These are phyloP conservation scores for Pseudonitzschia delicatissima DNA, from an alignment of 108 stramenopile genomes.

Conservation along the genomic window DNA sequence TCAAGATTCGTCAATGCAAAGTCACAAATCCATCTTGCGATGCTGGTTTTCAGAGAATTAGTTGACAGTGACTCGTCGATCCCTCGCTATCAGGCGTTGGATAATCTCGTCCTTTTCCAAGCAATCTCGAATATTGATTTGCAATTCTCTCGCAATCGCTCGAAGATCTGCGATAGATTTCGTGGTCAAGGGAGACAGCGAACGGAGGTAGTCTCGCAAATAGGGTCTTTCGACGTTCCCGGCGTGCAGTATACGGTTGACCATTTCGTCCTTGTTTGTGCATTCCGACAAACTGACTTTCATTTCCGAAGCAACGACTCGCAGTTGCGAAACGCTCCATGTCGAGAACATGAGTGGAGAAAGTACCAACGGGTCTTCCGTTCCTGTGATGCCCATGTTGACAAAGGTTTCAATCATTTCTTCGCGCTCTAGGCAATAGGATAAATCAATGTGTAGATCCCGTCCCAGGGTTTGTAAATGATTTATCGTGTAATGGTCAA, in stretches of 20 bases:
- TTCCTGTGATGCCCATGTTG: conserved; percentile 7
- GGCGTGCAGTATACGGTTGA: conserved; percentile 12
- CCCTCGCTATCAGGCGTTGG: conserved; percentile 23
- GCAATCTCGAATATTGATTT: conserved; percentile 47
- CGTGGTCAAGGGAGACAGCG: conserved; percentile 36
- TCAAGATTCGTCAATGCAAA: too few relatives aligned
- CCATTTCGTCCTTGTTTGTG: conserved; percentile 25
- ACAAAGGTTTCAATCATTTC: conserved; percentile 30
- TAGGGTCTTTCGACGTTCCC: conserved; percentile 27
- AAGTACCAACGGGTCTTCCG: neutral
- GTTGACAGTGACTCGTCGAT: too few relatives aligned
- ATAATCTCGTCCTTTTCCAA: conserved; percentile 57
- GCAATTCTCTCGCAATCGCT: conserved; percentile 27
- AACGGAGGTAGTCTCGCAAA: conserved; percentile 34
- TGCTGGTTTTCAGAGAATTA: too few relatives aligned
- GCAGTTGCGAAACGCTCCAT: conserved; percentile 35
- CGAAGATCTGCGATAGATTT: conserved; percentile 30
- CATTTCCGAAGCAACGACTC: conserved; percentile 28
- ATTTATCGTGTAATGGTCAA: conserved; percentile 16
- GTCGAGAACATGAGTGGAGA: conserved; percentile 8
- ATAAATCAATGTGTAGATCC: conserved; percentile 28
- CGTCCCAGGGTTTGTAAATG: conserved; percentile 24
- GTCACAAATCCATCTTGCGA: too few relatives aligned
- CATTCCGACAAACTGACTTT: conserved; percentile 28
- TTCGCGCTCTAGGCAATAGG: conserved; percentile 27